A percentile compares a stretch with the other conserved stretches of the same genome.
Evolutionary conservation across 2,329 filamentous ascomycete species (phyloP).

Genomic region (Chaetomium sp.): DNA sequence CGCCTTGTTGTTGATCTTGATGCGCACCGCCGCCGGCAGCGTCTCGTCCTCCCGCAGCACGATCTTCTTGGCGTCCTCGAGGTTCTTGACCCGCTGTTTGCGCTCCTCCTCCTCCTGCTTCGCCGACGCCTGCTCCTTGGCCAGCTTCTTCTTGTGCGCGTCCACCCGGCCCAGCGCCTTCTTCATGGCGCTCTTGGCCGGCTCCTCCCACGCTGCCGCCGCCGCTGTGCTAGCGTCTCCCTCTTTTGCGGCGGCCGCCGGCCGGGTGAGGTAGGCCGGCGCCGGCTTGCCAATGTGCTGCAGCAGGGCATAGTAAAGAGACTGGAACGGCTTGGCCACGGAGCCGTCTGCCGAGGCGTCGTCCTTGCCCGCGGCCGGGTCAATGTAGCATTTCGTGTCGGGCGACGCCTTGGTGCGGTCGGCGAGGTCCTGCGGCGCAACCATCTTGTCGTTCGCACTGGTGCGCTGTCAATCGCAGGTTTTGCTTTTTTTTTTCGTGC

Average conservation of each 20-base stretch:
- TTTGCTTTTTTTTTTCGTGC: constrained; percentile 9
- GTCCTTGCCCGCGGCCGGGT: constrained; percentile 78
- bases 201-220: constrained; percentile 75
- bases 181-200: constrained; percentile 81
- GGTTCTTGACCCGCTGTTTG: constrained; percentile 65
- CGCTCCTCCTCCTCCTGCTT: constrained; percentile 73
- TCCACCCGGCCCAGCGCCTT: constrained; percentile 77
- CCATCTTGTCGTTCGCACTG: constrained; percentile 40
- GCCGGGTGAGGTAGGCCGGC: constrained; percentile 67
- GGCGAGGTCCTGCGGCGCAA: constrained; percentile 53
- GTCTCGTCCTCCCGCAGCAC: constrained; percentile 70
- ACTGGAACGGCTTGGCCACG: constrained; percentile 77
- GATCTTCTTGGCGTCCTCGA: constrained; percentile 83
- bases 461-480: constrained; percentile 33
- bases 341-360: constrained; percentile 67
- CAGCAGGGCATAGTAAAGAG: constrained; percentile 75
- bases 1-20: constrained; percentile 74
- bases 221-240: constrained; percentile 49
- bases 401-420: constrained; percentile 52
- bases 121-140: constrained; percentile 73
- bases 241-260: constrained; percentile 57
- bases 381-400: constrained; percentile 66
- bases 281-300: constrained; percentile 63
- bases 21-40: constrained; percentile 72
- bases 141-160: constrained; percentile 79